Conservation (phyloP, 2,329 filamentous ascomycete species). For the Ramichloridium luteum region DNA sequence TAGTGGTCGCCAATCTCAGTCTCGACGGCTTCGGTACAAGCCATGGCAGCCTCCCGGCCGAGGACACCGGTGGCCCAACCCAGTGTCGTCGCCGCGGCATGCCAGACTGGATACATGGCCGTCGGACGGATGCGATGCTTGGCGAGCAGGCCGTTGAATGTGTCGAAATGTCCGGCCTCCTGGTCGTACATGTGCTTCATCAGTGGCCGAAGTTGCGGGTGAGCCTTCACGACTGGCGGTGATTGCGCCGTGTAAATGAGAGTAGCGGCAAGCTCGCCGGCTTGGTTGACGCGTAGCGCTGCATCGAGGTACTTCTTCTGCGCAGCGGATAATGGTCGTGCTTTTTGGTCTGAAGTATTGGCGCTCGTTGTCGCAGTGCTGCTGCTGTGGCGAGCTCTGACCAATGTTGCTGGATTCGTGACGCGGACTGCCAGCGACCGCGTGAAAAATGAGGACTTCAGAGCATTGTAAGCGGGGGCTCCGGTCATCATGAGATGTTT, state of each 20-base stretch:
- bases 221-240: slow-evolving; percentile 61
- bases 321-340: slow-evolving; percentile 22
- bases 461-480: too few relatives aligned
- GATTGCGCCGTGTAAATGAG: slow-evolving; percentile 88
- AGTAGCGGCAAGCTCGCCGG: slow-evolving; percentile 90
- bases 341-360: too few relatives aligned
- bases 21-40: slow-evolving; percentile 95
- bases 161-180: slow-evolving; percentile 74
- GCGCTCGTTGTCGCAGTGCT: too few relatives aligned
- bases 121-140: slow-evolving; percentile 87
- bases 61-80: slow-evolving; percentile 84
- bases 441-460: too few relatives aligned
- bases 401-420: too few relatives aligned
- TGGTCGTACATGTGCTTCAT: slow-evolving; percentile 99
- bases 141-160: slow-evolving; percentile 72
- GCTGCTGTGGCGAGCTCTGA: too few relatives aligned
- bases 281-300: slow-evolving; percentile 89
- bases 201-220: slow-evolving; percentile 77
- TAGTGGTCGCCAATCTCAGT: slow-evolving; percentile 96
- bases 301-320: slow-evolving; percentile 66
- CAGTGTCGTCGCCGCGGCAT: slow-evolving; percentile 61
- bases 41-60: slow-evolving; percentile 92
- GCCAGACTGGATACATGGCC: slow-evolving; percentile 85
- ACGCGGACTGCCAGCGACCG: too few relatives aligned
- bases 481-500: too few relatives aligned